Evolutionary conservation across 768 basidiomycete species (phyloP).

Genomic region (Termitomyces sp.): DNA sequence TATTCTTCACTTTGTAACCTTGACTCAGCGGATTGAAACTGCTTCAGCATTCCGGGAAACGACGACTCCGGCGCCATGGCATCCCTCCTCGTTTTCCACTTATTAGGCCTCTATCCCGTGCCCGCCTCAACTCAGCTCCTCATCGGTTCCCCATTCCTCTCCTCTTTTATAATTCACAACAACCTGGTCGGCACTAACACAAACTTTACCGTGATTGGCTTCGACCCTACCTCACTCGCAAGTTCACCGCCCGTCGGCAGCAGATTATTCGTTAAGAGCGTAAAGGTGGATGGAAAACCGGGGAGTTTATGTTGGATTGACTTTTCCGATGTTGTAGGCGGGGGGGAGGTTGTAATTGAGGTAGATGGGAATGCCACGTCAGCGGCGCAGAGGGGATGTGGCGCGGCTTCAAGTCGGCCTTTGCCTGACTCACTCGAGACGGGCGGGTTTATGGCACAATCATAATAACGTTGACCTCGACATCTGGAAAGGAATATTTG

Average conservation of each 20-base stretch:
- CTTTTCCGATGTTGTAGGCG: conserved; percentile 40
- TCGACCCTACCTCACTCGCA: conserved; percentile 33
- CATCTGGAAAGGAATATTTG: not conserved
- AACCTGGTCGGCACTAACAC: conserved; percentile 34
- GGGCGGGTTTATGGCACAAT: conserved; percentile 29
- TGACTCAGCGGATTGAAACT: not conserved
- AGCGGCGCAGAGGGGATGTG: conserved; percentile 35
- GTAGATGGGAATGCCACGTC: conserved; percentile 35
- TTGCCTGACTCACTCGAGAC: conserved; percentile 37
- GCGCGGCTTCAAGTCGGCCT: conserved; percentile 20
- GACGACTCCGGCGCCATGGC: conserved; percentile 55
- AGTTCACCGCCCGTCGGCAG: conserved; percentile 36
- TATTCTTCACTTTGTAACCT: conserved; percentile 3
- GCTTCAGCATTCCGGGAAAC: conserved; percentile 41
- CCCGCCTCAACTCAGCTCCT: conserved; percentile 42
- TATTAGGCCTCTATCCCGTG: conserved; percentile 49
- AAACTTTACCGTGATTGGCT: conserved; percentile 35
- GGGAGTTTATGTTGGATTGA: conserved; percentile 40
- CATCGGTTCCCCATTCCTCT: conserved; percentile 44
- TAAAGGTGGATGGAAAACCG: conserved; percentile 36
- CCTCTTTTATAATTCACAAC: conserved; percentile 39
- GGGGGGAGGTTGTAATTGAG: conserved; percentile 40
- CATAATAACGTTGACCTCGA: not conserved
- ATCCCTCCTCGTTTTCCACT: conserved; percentile 43
- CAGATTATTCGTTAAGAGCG: conserved; percentile 38